These are phyloP conservation scores for Cucumis melo DNA, from an alignment of 306 rosid species.

Conservation along the genomic window DNA sequence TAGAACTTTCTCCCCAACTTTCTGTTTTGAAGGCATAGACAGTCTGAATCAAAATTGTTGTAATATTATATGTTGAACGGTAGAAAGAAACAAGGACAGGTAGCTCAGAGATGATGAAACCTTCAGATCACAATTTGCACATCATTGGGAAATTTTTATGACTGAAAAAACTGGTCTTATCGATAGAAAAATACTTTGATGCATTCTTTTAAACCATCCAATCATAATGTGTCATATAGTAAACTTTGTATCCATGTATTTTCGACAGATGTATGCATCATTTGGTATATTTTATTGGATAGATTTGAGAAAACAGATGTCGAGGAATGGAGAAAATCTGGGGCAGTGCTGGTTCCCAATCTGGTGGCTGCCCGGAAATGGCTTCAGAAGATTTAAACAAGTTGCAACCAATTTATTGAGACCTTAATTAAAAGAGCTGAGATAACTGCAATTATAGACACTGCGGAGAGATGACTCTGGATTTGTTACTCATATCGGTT, in stretches of 20 bases:
- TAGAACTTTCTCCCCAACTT: neutral
- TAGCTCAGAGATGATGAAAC: neutral
- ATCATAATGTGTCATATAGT: no score
- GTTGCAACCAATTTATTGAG: no score
- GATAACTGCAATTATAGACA: no score
- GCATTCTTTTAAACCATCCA: no score
- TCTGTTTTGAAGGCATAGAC: neutral
- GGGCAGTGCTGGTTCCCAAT: slow-evolving; percentile 65
- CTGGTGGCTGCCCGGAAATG: slow-evolving; percentile 42
- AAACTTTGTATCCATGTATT: no score
- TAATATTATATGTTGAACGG: neutral
- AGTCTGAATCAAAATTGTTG: neutral
- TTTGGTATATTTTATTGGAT: slow-evolving; percentile 30
- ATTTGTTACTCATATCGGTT: no score
- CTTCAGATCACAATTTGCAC: neutral
- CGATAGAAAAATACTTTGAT: no score
- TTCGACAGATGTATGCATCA: no score
- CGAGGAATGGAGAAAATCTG: slow-evolving; percentile 59
- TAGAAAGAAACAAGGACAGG: neutral
- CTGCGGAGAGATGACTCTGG: no score
- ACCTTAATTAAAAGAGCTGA: no score
- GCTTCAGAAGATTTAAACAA: slow-evolving; percentile 26
- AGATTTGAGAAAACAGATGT: slow-evolving; percentile 86
- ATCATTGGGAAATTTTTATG: neutral
- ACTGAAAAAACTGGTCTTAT: slow-evolving; percentile 15